A percentile compares a stretch with the other conserved stretches of the same genome.
These are phyloP conservation scores for Ampelomyces quisqualis DNA, from an alignment of 2,329 filamentous ascomycete species.

Conservation along the genomic window DNA sequence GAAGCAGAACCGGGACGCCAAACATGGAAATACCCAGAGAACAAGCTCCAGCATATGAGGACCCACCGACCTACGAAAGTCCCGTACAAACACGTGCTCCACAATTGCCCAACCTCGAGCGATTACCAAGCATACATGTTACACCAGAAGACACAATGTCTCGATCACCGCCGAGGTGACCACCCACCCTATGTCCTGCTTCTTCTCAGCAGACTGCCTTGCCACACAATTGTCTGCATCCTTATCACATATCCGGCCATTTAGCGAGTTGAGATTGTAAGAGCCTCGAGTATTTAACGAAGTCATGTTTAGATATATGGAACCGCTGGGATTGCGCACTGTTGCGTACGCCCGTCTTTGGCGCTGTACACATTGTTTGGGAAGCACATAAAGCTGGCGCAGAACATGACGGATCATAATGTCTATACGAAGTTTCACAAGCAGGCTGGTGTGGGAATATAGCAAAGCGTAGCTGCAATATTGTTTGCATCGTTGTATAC, in stretches of 20 bases:
- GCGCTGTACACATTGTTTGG: no score
- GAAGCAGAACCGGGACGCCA: slow-evolving; percentile 23
- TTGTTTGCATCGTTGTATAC: no score
- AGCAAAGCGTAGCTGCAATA: no score
- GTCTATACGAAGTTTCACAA: no score
- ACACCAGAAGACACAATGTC: slow-evolving; percentile 33
- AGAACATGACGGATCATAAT: no score
- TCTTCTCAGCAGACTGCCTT: no score
- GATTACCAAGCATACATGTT: slow-evolving; percentile 49
- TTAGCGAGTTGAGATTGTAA: neutral
- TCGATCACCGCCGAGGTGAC: neutral
- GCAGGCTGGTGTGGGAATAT: no score
- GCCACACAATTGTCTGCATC: no score
- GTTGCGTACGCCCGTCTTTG: neutral
- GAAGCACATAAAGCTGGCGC: no score
- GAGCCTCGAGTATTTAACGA: neutral
- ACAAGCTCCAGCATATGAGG: slow-evolving; percentile 46
- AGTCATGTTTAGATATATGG: neutral
- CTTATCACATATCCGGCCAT: neutral
- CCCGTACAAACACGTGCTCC: slow-evolving; percentile 39
- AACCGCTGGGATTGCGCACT: neutral
- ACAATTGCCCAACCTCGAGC: slow-evolving; percentile 43
- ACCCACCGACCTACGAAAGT: slow-evolving; percentile 53
- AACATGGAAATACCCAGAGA: slow-evolving; percentile 33
- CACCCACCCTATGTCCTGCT: no score